These are phyloP conservation scores for Schoenoplectus tabernaemontani DNA, from an alignment of 202 grass and related monocot genomes.

Conservation along the genomic window DNA sequence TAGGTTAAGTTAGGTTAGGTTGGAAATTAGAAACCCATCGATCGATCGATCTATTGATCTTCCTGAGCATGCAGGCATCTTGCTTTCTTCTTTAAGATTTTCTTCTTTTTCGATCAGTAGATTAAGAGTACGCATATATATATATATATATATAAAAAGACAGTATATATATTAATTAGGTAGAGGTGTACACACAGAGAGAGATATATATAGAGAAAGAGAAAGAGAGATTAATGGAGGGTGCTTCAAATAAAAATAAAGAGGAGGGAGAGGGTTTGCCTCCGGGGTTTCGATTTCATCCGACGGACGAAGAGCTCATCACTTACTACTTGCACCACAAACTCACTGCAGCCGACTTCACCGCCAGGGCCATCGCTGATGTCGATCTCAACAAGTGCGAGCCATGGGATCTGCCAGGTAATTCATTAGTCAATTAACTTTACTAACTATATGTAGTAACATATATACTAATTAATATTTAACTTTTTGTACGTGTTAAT, in stretches of 20 bases:
- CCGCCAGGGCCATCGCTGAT: constrained; percentile 80
- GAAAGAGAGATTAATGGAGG: constrained; percentile 5
- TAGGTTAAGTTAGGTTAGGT: no score
- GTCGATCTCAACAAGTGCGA: constrained; percentile 98
- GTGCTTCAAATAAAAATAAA: constrained; percentile 6
- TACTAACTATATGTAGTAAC: no score
- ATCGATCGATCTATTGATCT: no score
- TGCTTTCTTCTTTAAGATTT: not conserved
- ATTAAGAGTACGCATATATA: not conserved
- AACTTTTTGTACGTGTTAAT: no score
- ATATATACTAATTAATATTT: no score
- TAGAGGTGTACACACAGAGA: not conserved
- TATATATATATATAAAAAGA: not conserved
- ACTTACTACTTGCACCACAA: constrained; percentile 77
- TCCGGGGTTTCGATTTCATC: constrained; percentile 92
- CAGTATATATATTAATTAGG: not conserved
- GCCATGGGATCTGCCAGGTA: constrained; percentile 95
- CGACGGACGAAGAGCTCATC: constrained; percentile 89
- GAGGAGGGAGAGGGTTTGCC: constrained; percentile 79
- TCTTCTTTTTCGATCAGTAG: not conserved
- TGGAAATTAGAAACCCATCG: no score
- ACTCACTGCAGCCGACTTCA: constrained; percentile 55
- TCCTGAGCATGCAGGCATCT: no score
- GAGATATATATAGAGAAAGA: constrained; percentile 28
- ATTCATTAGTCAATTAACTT: not conserved